Percentiles rank a stretch among this genome's conserved stretches.
Conservation (phyloP, 345 rosid species). For the Aquilaria sinensis region DNA sequence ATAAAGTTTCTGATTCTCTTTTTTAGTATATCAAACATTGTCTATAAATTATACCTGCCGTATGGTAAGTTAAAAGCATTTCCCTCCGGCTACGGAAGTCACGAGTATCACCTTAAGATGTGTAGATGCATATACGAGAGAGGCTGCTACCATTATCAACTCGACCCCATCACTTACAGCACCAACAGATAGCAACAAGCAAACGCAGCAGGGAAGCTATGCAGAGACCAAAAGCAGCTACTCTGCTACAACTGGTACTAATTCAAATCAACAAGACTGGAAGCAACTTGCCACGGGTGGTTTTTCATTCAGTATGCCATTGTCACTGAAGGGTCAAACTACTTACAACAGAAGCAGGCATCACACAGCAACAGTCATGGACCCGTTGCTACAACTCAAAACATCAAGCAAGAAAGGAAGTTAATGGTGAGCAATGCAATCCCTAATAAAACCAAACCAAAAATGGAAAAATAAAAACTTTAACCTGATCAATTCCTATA, state of each 20-base stretch:
- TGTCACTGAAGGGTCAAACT: conserved; percentile 23
- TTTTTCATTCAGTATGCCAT: background rate
- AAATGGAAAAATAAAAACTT: conserved; percentile 13
- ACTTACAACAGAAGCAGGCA: conserved; percentile 24
- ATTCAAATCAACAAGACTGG: conserved; percentile 16
- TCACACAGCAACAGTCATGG: conserved; percentile 40
- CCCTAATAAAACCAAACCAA: conserved; percentile 18
- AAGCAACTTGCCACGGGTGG: conserved; percentile 26
- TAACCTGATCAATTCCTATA: conserved; percentile 17
- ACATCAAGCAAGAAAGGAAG: conserved; percentile 32
- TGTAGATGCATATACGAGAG: too few relatives aligned
- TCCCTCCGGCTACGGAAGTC: too few relatives aligned
- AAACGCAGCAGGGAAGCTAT: too few relatives aligned
- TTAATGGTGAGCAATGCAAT: conserved; percentile 15
- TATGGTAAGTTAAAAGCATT: too few relatives aligned
- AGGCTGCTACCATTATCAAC: too few relatives aligned
- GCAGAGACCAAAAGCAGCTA: too few relatives aligned
- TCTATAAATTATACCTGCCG: too few relatives aligned
- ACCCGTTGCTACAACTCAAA: conserved; percentile 31
- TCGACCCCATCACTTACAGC: too few relatives aligned
- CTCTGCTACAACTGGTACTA: background rate
- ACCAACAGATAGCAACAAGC: too few relatives aligned
- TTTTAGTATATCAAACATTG: too few relatives aligned
- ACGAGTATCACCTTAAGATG: too few relatives aligned
- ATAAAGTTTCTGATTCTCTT: too few relatives aligned